Evolutionary conservation across 2,329 filamentous ascomycete genomes (phyloP), one percentile per base, ranked within the genome.

Genomic region (Penicillium sp.): DNA sequence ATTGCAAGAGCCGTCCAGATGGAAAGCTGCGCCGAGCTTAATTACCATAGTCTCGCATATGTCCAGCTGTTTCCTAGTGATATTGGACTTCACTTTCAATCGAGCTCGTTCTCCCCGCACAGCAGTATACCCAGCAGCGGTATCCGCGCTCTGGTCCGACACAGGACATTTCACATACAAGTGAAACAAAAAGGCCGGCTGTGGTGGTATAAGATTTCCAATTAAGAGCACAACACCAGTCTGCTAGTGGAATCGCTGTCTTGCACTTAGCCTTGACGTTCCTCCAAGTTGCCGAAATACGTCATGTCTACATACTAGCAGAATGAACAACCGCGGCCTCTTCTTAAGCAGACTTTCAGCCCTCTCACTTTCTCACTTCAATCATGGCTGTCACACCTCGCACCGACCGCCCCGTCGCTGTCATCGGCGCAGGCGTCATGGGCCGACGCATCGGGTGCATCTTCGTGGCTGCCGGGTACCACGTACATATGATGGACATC

Each of bases 351-450:
- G 11, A 6, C 9, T 27, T n/a, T 27, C 25, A 6, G 12, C 25
- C 5, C 16, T 8, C 17, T 23, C 4, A 10, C 9, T 16, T 20
- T 22, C 15, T 20, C 12, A 7, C 22, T 22, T 22, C 4, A 35
- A 28, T 37, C 10, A 35, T 39, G 37, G 18, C 22, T 12, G 20
- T 22, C 8, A 32, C 30, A 9, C 37, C 34, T 14, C 33, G 30
- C 23, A 41, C 35, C 14, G 32, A 39, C 20, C 62, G 64, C 1
- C 60, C 62, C 10, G 55, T 67, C 1, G 52, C 60, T 9, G 44
- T 68, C 15, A 47, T 68, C 34, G 66, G 66, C n/a, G 59, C 56
- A 0, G 65, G 65, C 4, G 56, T 63, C 35, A 54, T 67, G 4
- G 65, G 65, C 30, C 57, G 63, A 2, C 61, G 65, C 2, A 57